These are phyloP conservation scores for Diaporthe sp. DNA, from an alignment of 2,329 filamentous ascomycete genomes.

Conservation along the genomic window DNA sequence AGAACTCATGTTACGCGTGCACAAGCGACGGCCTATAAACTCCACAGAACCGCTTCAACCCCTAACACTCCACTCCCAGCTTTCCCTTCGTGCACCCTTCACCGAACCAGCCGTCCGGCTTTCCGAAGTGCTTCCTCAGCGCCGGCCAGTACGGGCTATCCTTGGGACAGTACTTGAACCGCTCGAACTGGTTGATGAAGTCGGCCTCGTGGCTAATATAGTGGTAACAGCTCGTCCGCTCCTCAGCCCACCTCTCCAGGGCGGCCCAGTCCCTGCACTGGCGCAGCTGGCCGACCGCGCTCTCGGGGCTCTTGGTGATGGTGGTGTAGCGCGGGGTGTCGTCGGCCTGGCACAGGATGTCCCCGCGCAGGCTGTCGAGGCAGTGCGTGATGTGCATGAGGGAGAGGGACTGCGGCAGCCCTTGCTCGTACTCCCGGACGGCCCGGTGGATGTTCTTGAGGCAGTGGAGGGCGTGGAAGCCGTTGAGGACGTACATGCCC, in stretches of 20 bases:
- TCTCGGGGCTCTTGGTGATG: conserved; percentile 37
- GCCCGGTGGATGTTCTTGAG: conserved; percentile 39
- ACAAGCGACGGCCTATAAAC: too few species aligned
- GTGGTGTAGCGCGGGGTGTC: conserved; percentile 40
- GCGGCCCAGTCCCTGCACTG: conserved; percentile 43
- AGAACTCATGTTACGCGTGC: too few species aligned
- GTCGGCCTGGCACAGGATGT: conserved; percentile 45
- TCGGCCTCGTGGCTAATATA: background rate
- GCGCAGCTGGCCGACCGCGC: conserved; percentile 40
- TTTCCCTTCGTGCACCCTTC: background rate
- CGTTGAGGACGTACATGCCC: conserved; percentile 44
- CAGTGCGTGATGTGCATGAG: conserved; percentile 39
- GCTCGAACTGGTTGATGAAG: conserved; percentile 7
- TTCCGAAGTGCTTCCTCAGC: background rate
- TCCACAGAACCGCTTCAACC: too few species aligned
- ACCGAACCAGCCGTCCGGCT: background rate
- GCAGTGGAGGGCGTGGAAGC: conserved; percentile 45
- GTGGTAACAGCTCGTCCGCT: background rate
- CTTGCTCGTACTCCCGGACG: conserved; percentile 33
- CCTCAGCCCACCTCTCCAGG: conserved; percentile 38
- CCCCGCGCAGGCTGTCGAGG: conserved; percentile 41
- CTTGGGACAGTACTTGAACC: conserved; percentile 10
- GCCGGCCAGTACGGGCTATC: conserved; percentile 4
- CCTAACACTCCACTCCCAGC: background rate
- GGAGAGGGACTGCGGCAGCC: background rate